Evolutionary conservation across 2,329 filamentous ascomycete genomes (phyloP), one percentile per base, ranked within the genome.

Genomic region (Trichoderma oligosporum): DNA sequence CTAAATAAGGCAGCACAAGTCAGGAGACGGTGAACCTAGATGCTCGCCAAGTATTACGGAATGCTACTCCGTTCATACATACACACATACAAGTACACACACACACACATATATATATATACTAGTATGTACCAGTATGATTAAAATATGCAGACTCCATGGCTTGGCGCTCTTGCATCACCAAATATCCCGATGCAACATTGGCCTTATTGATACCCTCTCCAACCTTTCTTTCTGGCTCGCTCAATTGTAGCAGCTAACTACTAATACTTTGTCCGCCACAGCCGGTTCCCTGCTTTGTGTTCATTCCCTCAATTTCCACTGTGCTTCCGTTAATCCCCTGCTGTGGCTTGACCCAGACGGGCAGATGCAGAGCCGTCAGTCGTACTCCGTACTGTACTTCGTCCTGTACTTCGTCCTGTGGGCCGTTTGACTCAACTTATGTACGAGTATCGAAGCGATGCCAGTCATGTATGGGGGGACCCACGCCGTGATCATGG

Each of bases 281-380:
- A 24, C 42, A 24, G 41, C 31, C 41, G 24, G 35, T 14, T 29
- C 33, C 42, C 42, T 47, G 42, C 16, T 33, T 22, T 39, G 38
- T 39, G 16, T 44, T 45, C 46, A 52, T n/a, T 25, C 44, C 25
- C 49, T 53, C 49, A n/a, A 53, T 57, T 57, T 57, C 46, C 55
- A 52, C 55, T 38, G 47, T 57, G 55, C 47, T 22, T 27, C 44
- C 46, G 33, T 33, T 48, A 56, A n/a, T n/a, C 42, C 53, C 41
- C 53, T 35, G 24, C 53, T 25, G 35, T 36, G 42, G 20, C 53
- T 48, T 47, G 42, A 44, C 33, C 52, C 33, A 41, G 41, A 48
- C 44, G 36, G 35, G 33, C 24, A 29, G 33, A 33, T 22, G 36
- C 44, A 48, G 52, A 55, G 31, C 52, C 41, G 52, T 55, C 31